Conservation (phyloP, 176 grass and related monocot genomes). For the Zoysia japonica region DNA sequence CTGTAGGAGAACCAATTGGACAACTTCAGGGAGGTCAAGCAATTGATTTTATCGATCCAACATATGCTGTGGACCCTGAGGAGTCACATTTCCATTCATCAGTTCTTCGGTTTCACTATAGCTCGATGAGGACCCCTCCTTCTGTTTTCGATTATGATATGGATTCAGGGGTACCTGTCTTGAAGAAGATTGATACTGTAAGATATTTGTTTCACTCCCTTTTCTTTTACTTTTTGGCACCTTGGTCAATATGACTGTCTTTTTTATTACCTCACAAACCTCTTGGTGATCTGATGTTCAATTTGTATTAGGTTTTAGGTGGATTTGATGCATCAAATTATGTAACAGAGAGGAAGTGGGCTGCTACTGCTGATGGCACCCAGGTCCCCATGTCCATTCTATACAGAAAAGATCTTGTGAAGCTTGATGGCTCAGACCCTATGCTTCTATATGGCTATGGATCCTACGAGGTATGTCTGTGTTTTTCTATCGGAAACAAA, state of each 20-base stretch:
- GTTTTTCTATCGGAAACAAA: neutral
- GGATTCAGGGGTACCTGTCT: constrained; percentile 68
- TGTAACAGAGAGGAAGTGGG: constrained; percentile 87
- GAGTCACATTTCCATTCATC: constrained; percentile 65
- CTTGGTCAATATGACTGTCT: neutral
- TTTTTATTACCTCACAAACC: constrained; percentile 4
- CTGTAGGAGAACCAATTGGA: constrained; percentile 62
- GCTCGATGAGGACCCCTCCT: constrained; percentile 71
- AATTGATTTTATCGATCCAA: constrained; percentile 78
- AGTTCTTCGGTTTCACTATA: constrained; percentile 75
- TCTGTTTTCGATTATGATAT: constrained; percentile 88
- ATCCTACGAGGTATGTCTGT: constrained; percentile 71
- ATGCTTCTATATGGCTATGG: constrained; percentile 90
- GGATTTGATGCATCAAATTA: constrained; percentile 85
- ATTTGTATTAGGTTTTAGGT: constrained; percentile 65
- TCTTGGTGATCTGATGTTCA: constrained; percentile 22
- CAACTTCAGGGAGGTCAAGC: constrained; percentile 57
- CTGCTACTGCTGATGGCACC: constrained; percentile 70
- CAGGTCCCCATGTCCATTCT: constrained; percentile 84
- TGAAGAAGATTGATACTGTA: constrained; percentile 89
- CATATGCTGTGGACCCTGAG: constrained; percentile 58
- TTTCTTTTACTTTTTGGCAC: neutral
- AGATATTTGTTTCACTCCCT: constrained; percentile 26
- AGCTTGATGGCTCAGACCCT: constrained; percentile 84
- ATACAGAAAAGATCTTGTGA: constrained; percentile 79